phyloP scores from a whole-genome alignment of 2,329 filamentous ascomycete genomes.

The Xylaria sp. region DNA sequence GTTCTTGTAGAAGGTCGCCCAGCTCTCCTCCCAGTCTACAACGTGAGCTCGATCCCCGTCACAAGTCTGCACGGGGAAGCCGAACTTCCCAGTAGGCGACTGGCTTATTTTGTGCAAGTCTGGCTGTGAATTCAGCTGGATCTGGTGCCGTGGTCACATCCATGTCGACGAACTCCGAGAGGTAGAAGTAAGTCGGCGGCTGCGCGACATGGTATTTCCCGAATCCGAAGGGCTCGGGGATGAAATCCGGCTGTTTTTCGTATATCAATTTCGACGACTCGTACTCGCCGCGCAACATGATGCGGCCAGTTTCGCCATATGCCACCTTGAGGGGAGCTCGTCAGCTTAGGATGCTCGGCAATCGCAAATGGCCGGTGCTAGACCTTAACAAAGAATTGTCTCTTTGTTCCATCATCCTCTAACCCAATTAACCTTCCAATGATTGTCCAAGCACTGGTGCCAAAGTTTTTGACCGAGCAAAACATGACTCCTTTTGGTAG shows the following conservation, averaged over 20 bases:
- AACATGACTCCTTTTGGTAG: not conserved
- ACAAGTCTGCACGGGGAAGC: slow-evolving; percentile 39
- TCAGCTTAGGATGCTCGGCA: not conserved
- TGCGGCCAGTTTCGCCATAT: slow-evolving; percentile 22
- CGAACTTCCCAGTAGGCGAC: slow-evolving; percentile 42
- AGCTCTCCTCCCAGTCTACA: slow-evolving; percentile 33
- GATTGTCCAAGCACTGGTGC: not conserved
- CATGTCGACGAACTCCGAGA: slow-evolving; percentile 43
- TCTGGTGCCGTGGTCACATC: slow-evolving; percentile 35
- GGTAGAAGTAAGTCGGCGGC: slow-evolving; percentile 36
- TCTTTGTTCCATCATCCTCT: not conserved
- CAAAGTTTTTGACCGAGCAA: not conserved
- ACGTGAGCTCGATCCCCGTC: slow-evolving; percentile 35
- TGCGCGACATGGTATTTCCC: slow-evolving; percentile 23
- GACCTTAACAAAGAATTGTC: slow-evolving; percentile 6
- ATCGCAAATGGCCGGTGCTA: not conserved
- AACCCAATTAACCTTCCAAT: not conserved
- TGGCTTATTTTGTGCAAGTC: slow-evolving; percentile 35
- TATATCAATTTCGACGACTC: slow-evolving; percentile 35
- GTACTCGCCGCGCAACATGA: slow-evolving; percentile 36
- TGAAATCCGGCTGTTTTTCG: slow-evolving; percentile 23
- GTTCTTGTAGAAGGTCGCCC: slow-evolving; percentile 40
- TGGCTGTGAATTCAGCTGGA: slow-evolving; percentile 33
- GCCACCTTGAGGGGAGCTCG: not conserved
- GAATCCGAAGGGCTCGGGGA: slow-evolving; percentile 27